Evolutionary conservation across 331 rosid species (phyloP), one percentile per base, ranked within the genome.

Genomic region (Dryas integrifolia): DNA sequence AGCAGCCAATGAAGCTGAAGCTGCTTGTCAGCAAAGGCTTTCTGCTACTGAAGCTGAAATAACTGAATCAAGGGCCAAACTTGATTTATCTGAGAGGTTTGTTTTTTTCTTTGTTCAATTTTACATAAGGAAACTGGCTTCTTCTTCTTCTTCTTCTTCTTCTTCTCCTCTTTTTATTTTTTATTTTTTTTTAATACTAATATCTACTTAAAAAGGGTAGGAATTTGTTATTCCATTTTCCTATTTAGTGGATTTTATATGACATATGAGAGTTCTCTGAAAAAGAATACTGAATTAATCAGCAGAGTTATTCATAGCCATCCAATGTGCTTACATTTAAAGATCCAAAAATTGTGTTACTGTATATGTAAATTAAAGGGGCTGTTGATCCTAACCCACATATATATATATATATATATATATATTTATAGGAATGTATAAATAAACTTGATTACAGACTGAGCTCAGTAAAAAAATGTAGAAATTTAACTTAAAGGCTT

Each of bases 1-100:
- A 89, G 98, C 98, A 80, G 98, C 98, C 63, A 82, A 87, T 69
- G 98, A 95, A 88, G 92, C 96, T 76, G 98, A 89, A 84, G 90
- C 92, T 83, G 98, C 97, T 64, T 91, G 91, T 85, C 90, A 89
- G 70, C 90, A 88, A 82, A 82, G 98, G 88, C 98, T 95, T 72
- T 76, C 84, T 72, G 86, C 89, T 5, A 89, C 98, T 3, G 93
- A 95, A 83, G 88, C 86, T 72, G 97, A 95, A 81, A 85, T 89
- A 79, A 83, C 85, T 65, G 97, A 88, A 14, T 80, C 90, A 77
- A 86, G 92, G 77, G 80, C 79, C 71, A 77, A 84, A 81, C 87
- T 91, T 67, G 96, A 91, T 82, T 84, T 84, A 65, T 85, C 90
- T 10, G 96, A 95, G 73, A 92, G 96, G 98, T 95, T 63, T 76